phyloP scores from a whole-genome alignment of 1,139 yeast genomes.

The Debaryomyces subglobosus region DNA sequence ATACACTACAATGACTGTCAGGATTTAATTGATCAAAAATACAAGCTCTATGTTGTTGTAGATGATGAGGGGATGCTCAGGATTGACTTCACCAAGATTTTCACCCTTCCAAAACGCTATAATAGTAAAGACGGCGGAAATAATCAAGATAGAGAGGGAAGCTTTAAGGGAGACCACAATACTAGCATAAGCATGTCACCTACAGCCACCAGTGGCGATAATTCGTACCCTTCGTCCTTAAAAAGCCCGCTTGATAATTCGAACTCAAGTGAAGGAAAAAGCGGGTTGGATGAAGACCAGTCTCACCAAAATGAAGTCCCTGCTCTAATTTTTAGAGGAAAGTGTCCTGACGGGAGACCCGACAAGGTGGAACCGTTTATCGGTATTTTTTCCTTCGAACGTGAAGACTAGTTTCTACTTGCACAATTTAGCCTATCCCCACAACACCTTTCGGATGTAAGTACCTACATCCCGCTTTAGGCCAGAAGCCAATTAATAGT shows the following conservation, averaged over 20 bases:
- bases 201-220: constrained; percentile 18
- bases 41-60: constrained; percentile 54
- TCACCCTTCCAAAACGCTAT: constrained; percentile 24
- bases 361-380: constrained; percentile 58
- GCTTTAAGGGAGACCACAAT: constrained; percentile 4
- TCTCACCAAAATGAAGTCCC: constrained; percentile 43
- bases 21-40: constrained; percentile 52
- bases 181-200: constrained; percentile 16
- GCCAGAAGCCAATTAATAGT: no score
- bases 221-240: constrained; percentile 17
- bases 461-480: no score
- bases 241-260: constrained; percentile 14
- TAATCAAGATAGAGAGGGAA: constrained; percentile 1
- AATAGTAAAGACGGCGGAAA: constrained; percentile 12
- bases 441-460: background rate
- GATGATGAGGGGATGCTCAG: constrained; percentile 53
- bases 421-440: background rate
- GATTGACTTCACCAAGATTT: constrained; percentile 56
- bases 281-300: constrained; percentile 13
- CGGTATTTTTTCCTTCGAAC: constrained; percentile 58
- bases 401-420: constrained; percentile 28
- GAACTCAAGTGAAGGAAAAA: constrained; percentile 3
- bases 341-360: constrained; percentile 58
- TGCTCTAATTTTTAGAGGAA: constrained; percentile 52
- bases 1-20: constrained; percentile 54